Conservation (phyloP, 257 asterid species). For the Oldenlandia corymbosa region DNA sequence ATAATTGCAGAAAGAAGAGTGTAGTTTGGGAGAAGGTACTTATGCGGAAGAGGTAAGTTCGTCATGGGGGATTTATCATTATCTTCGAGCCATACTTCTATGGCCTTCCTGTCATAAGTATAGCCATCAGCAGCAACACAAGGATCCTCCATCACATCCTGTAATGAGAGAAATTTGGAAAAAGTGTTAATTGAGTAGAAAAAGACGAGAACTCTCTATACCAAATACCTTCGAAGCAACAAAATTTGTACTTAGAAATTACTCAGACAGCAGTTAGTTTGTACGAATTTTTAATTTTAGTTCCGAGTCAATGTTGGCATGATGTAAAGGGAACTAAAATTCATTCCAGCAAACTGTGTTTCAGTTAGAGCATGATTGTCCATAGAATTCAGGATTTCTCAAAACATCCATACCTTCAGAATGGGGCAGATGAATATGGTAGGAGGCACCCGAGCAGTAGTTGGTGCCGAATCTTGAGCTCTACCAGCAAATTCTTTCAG, state of each 20-base stretch:
- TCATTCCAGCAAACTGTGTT: background rate
- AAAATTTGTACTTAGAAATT: background rate
- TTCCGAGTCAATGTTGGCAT: background rate
- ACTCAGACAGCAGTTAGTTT: background rate
- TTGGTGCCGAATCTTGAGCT: conserved; percentile 28
- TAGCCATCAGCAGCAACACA: conserved; percentile 94
- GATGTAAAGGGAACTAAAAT: background rate
- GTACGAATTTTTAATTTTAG: background rate
- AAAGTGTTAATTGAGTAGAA: background rate
- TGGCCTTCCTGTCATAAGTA: conserved; percentile 62
- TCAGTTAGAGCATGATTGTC: background rate
- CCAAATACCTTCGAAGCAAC: background rate
- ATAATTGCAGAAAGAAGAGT: conserved; percentile 69
- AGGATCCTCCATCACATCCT: conserved; percentile 83
- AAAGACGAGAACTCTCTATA: background rate
- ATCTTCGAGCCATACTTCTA: conserved; percentile 59
- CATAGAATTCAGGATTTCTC: background rate
- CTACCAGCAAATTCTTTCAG: conserved; percentile 47
- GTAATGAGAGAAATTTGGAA: conserved; percentile 17
- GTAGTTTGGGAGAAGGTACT: conserved; percentile 55
- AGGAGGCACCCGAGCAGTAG: conserved; percentile 39
- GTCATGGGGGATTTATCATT: conserved; percentile 65
- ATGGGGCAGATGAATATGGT: conserved; percentile 68
- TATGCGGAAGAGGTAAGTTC: conserved; percentile 46
- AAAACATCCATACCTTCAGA: conserved; percentile 43